phyloP scores from a whole-genome alignment of 2,329 filamentous ascomycete species.

The Endocalyx cinctus region DNA sequence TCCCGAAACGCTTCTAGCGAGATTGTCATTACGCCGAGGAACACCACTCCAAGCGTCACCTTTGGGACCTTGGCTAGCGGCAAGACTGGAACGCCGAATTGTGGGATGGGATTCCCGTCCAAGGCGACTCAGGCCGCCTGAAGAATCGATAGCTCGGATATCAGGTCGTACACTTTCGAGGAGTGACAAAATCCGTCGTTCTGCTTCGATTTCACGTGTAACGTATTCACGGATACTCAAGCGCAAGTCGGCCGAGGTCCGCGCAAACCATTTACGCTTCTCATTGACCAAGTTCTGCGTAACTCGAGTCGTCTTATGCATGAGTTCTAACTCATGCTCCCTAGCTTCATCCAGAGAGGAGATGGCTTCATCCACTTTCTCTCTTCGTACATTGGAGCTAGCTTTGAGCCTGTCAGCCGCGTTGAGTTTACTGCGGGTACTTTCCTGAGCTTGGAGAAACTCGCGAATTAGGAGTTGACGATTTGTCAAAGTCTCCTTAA shows the following conservation, averaged over 20 bases:
- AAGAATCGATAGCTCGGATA: conserved; percentile 86
- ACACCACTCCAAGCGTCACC: conserved; percentile 99
- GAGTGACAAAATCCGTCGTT: conserved; percentile 84
- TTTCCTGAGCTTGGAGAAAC: conserved; percentile 84
- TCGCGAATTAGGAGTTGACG: conserved; percentile 94
- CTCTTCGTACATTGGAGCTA: conserved; percentile 78
- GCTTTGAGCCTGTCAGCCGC: conserved; percentile 86
- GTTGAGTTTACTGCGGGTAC: conserved; percentile 73
- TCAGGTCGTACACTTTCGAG: conserved; percentile 93
- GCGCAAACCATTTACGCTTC: conserved; percentile 83
- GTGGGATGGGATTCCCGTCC: conserved; percentile 84
- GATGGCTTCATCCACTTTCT: conserved; percentile 99
- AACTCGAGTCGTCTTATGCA: conserved; percentile 81
- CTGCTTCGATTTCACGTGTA: conserved; percentile 89
- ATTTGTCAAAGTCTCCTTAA: conserved; percentile 97
- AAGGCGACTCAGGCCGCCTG: conserved; percentile 82
- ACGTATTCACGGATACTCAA: conserved; percentile 86
- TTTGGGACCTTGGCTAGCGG: conserved; percentile 88
- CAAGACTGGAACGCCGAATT: conserved; percentile 67
- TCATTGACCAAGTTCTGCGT: conserved; percentile 85
- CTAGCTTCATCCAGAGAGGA: conserved; percentile 81
- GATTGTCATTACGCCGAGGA: conserved; percentile 73
- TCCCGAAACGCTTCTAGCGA: conserved; percentile 71
- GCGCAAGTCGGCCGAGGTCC: conserved; percentile 80
- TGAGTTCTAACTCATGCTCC: conserved; percentile 73